Conservation (phyloP, 1,284 basidiomycete genomes). For the Chiua sp. region DNA sequence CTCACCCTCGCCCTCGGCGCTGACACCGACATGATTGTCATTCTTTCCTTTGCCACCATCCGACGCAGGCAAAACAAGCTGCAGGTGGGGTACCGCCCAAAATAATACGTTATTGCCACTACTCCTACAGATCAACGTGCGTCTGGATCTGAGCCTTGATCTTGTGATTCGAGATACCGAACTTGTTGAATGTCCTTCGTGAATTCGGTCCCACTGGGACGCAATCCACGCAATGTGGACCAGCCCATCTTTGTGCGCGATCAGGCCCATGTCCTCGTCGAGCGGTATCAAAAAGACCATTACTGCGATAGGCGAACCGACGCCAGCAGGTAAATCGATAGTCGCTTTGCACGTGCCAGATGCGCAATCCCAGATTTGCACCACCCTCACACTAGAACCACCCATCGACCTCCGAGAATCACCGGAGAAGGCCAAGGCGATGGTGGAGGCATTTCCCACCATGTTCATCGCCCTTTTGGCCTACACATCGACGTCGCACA, state of each 20-base stretch:
- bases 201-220: conserved; percentile 1
- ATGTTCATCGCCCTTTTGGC: conserved; percentile 7
- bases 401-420: conserved; percentile 14
- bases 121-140: conserved; percentile 9
- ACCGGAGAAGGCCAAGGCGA: conserved; percentile 8
- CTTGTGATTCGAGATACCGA: background rate
- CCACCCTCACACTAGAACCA: conserved; percentile 4
- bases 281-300: conserved; percentile 5
- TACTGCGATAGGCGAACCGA: background rate
- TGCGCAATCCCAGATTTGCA: conserved; percentile 11
- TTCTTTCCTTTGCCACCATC: background rate
- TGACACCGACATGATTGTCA: background rate
- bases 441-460: conserved; percentile 4
- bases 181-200: background rate
- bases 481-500: conserved; percentile 13
- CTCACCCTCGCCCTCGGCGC: background rate
- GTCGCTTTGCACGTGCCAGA: conserved; percentile 11
- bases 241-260: conserved; percentile 8
- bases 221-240: conserved; percentile 11
- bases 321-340: background rate
- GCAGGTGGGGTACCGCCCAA: conserved; percentile 6
- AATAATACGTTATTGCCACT: conserved; percentile 3
- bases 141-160: background rate
- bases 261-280: conserved; percentile 7
- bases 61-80: background rate